Base-by-base conservation (phyloP, 768 basidiomycete species). In the Crassisporium funariophilum region DNA sequence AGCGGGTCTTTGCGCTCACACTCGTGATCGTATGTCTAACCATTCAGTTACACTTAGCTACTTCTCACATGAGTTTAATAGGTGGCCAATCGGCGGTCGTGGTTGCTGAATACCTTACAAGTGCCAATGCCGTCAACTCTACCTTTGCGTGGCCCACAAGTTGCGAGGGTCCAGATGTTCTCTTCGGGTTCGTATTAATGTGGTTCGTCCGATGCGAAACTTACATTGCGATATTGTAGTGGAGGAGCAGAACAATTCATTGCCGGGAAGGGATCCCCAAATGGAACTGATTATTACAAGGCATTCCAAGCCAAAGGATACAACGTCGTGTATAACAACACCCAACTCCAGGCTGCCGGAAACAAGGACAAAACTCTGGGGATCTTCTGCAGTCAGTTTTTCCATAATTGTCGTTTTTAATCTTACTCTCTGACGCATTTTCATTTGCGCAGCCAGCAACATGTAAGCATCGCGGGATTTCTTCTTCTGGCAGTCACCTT, bases 211-310 rank as follows among this genome's bases (percentile, higher is more conserved):
- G 33, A 10, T 43, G 7, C 17, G n/a, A 34, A 16, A 27, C 7
- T 19, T 33, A 12, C n/a, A 49, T 29, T 47, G 17, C 31, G 9
- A 42, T n/a, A 9, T 33, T 22, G 6, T 51, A 72, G 71, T 44
- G 73, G 72, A 31, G 74, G 74, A 27, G 74, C 74, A 16, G 72
- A 75, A 51, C 64, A 71, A 38, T 75, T 75, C 50, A 65, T 75
- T 35, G 55, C 72, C 13, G 71, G 71, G 10, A 44, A 48, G 19
- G 61, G 61, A 2, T 73, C 74, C 0, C 70, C 67, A 39, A 67
- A 70, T 21, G 69, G 71, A 10, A 59, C 61, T 12, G 69, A 74
- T 40, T 73, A 67, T 49, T 75, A 75, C 56, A 66, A 71, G 53
- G 70, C 66, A 2, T 75, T 71, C 63, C 50, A 63, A 41, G 51